phyloP scores from a whole-genome alignment of 2,329 filamentous ascomycete species.

The Penicillium sp. region DNA sequence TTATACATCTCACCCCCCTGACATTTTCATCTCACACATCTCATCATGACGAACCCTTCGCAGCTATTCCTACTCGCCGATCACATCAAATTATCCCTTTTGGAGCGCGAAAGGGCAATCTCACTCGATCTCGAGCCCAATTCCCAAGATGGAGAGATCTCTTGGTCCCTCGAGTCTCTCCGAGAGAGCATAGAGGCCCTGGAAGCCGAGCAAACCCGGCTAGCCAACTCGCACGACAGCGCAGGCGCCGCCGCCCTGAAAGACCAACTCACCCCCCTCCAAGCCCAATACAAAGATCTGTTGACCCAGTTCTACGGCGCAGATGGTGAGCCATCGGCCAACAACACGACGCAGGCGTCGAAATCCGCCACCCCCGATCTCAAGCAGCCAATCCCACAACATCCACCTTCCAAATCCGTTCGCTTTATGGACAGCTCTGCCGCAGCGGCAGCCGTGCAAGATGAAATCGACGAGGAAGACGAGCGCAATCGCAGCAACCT shows the following conservation, averaged over 20 bases:
- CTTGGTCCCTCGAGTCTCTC: slow-evolving; percentile 82
- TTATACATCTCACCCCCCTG: neutral
- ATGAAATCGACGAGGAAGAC: slow-evolving; percentile 49
- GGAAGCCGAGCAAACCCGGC: slow-evolving; percentile 61
- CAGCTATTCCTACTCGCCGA: slow-evolving; percentile 92
- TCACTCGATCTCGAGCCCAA: slow-evolving; percentile 75
- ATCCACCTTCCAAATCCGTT: slow-evolving; percentile 67
- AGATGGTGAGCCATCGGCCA: slow-evolving; percentile 55
- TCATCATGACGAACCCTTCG: slow-evolving; percentile 55
- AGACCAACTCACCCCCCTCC: slow-evolving; percentile 67
- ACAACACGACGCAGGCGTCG: slow-evolving; percentile 59
- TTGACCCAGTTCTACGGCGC: slow-evolving; percentile 76
- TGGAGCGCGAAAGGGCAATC: slow-evolving; percentile 85
- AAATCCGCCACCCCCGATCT: slow-evolving; percentile 39
- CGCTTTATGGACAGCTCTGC: slow-evolving; percentile 72
- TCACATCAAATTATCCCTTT: slow-evolving; percentile 92
- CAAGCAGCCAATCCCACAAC: slow-evolving; percentile 46
- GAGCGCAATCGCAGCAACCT: slow-evolving; percentile 57
- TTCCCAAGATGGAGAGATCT: slow-evolving; percentile 84
- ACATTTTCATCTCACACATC: slow-evolving; percentile 11
- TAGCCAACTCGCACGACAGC: slow-evolving; percentile 58
- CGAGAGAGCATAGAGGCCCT: slow-evolving; percentile 74
- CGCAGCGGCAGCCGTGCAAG: slow-evolving; percentile 30
- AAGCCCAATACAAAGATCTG: slow-evolving; percentile 73
- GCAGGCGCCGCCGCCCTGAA: slow-evolving; percentile 52